These are phyloP conservation scores for Plasmodium knowlesi DNA, from an alignment of 169 alveolate genomes.

Conservation along the genomic window DNA sequence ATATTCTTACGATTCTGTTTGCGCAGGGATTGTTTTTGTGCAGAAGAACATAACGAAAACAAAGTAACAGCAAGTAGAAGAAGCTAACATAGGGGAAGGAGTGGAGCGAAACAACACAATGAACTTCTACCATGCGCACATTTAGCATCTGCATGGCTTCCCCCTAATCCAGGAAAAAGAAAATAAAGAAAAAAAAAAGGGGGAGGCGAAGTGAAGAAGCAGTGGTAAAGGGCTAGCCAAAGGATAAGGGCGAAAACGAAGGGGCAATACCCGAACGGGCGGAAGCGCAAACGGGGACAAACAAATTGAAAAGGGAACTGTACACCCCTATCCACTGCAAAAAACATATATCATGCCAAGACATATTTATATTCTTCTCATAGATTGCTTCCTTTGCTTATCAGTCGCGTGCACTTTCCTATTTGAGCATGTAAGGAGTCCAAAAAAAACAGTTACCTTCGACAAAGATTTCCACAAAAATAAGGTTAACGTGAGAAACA, in stretches of 20 bases:
- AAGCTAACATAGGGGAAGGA: not conserved
- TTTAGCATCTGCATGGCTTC: not conserved
- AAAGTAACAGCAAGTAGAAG: not conserved
- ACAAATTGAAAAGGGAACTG: not conserved
- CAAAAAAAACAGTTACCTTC: not conserved
- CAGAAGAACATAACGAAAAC: not conserved
- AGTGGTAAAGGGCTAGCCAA: not conserved
- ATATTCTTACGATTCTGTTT: not conserved
- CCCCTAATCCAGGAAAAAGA: not conserved
- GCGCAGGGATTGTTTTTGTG: not conserved
- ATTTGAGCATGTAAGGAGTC: slow-evolving; percentile 53
- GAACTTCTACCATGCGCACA: not conserved
- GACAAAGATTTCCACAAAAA: slow-evolving; percentile 1
- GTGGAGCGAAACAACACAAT: not conserved
- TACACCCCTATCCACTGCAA: not conserved
- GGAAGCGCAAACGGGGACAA: not conserved
- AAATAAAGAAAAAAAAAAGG: not conserved
- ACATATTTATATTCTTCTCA: slow-evolving; percentile 23
- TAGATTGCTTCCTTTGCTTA: slow-evolving; percentile 40
- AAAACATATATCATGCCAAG: slow-evolving; percentile 56
- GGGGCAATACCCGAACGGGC: not conserved
- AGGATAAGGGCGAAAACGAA: not conserved
- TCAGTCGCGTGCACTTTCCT: slow-evolving; percentile 1
- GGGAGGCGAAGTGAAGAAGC: not conserved
- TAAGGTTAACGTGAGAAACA: not conserved